Conservation (phyloP, 306 rosid genomes). For the Amphicarpaea edgeworthii region DNA sequence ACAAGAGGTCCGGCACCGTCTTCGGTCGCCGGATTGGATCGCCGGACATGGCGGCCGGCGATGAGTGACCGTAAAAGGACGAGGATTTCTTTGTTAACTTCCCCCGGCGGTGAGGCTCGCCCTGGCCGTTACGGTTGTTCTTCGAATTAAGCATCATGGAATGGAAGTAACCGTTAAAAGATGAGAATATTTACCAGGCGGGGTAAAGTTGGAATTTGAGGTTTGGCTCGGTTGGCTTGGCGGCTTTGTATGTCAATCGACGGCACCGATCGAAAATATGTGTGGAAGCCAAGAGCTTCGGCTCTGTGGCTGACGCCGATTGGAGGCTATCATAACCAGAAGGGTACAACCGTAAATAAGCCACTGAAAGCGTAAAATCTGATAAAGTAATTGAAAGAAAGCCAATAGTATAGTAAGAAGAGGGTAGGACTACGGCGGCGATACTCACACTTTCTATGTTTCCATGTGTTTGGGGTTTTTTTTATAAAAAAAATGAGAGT, state of each 20-base stretch:
- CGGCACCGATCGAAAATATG: conserved; percentile 63
- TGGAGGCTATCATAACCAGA: conserved; percentile 61
- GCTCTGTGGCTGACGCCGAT: conserved; percentile 50
- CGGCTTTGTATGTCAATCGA: conserved; percentile 53
- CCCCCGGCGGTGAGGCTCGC: conserved; percentile 63
- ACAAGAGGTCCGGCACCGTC: conserved; percentile 68
- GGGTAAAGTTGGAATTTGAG: conserved; percentile 4
- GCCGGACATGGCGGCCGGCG: background rate
- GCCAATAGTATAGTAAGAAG: background rate
- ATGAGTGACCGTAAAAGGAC: conserved; percentile 62
- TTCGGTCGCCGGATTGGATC: conserved; percentile 67
- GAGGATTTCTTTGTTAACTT: conserved; percentile 65
- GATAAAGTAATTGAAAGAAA: background rate
- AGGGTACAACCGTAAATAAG: conserved; percentile 42
- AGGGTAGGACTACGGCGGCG: background rate
- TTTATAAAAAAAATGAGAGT: no score
- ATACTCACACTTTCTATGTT: background rate
- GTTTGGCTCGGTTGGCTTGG: background rate
- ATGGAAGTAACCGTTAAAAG: background rate
- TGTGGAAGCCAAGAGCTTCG: conserved; percentile 50
- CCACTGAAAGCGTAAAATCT: no score
- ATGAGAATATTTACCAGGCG: background rate
- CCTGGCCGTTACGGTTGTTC: conserved; percentile 54
- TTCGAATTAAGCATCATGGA: conserved; percentile 67
- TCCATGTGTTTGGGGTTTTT: background rate